Evolutionary conservation across 2,329 filamentous ascomycete genomes (phyloP).

Genomic region (Xenoacremonium recifei): DNA sequence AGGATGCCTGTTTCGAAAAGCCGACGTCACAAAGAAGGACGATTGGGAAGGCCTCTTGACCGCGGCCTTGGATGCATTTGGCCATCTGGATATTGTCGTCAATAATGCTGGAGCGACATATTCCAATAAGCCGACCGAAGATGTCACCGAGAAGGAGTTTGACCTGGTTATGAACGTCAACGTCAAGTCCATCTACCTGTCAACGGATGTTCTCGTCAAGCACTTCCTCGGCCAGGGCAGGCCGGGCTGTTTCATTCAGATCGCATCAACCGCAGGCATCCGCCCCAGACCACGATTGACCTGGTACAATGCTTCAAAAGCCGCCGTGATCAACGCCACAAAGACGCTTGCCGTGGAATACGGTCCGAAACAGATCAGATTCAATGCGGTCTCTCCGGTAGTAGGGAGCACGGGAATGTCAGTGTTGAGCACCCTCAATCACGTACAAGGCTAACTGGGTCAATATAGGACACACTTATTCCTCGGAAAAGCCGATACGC

Average conservation of each 20-base stretch:
- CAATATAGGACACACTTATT: constrained; percentile 45
- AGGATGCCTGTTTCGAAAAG: constrained; percentile 40
- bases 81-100: constrained; percentile 55
- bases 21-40: constrained; percentile 49
- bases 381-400: constrained; percentile 70
- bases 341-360: constrained; percentile 69
- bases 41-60: constrained; percentile 54
- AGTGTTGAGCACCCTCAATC: constrained; percentile 11
- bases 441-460: neutral
- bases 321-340: constrained; percentile 59
- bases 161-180: constrained; percentile 67
- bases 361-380: constrained; percentile 67
- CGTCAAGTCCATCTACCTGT: constrained; percentile 64
- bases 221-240: constrained; percentile 58
- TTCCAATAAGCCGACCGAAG: constrained; percentile 58
- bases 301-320: constrained; percentile 71
- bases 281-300: constrained; percentile 62
- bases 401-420: constrained; percentile 64
- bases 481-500: constrained; percentile 60
- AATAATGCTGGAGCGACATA: constrained; percentile 63
- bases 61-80: constrained; percentile 43
- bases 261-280: constrained; percentile 60
- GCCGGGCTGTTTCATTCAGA: constrained; percentile 62
- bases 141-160: constrained; percentile 66
- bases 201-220: constrained; percentile 57